These are phyloP conservation scores for Colletotrichum noveboracense DNA, from an alignment of 2,329 filamentous ascomycete species.

Conservation along the genomic window DNA sequence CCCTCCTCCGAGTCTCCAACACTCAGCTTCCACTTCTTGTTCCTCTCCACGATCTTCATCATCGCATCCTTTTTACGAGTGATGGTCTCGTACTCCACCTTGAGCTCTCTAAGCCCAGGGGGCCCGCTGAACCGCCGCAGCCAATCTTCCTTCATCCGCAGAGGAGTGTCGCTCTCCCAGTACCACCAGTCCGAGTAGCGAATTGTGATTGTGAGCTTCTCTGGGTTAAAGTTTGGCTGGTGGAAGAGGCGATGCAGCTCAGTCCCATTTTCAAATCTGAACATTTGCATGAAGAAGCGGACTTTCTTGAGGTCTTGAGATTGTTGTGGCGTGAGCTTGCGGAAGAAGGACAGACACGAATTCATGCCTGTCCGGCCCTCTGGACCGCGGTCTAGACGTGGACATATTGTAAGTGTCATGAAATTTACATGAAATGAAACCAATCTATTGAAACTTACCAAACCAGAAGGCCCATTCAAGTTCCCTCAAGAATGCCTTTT, in stretches of 20 bases:
- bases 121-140: slow-evolving; percentile 30
- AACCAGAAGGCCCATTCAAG: slow-evolving; percentile 16
- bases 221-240: slow-evolving; percentile 35
- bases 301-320: slow-evolving; percentile 29
- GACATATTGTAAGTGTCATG: not conserved
- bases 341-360: not conserved
- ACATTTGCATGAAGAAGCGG: slow-evolving; percentile 49
- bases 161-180: slow-evolving; percentile 42
- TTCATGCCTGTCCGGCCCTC: not conserved
- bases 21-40: slow-evolving; percentile 7
- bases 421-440: fast-evolving
- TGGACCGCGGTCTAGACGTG: not conserved
- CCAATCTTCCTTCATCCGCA: slow-evolving; percentile 42
- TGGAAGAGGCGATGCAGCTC: slow-evolving; percentile 30
- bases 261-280: slow-evolving; percentile 33
- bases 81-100: slow-evolving; percentile 53
- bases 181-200: slow-evolving; percentile 55
- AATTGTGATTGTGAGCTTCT: slow-evolving; percentile 47
- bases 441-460: not conserved
- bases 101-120: slow-evolving; percentile 39
- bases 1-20: not conserved
- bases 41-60: slow-evolving; percentile 41
- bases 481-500: slow-evolving; percentile 4
- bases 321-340: not conserved
- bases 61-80: slow-evolving; percentile 49